These are phyloP conservation scores for Tulasnella sp. DNA, from an alignment of 768 basidiomycete genomes.

Conservation along the genomic window DNA sequence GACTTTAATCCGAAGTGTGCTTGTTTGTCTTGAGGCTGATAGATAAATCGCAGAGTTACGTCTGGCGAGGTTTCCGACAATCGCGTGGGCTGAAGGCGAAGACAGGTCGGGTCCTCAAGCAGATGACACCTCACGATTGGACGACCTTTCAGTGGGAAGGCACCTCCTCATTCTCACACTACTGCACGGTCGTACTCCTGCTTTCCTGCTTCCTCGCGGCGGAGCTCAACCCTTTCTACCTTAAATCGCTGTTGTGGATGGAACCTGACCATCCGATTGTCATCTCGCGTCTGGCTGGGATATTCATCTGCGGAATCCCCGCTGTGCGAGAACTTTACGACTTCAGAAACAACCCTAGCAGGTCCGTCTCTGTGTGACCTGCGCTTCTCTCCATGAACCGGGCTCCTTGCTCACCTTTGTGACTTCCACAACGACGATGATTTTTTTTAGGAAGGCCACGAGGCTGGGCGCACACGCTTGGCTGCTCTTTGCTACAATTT, in stretches of 20 bases:
- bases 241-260: constrained; percentile 82
- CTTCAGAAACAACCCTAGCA: constrained; percentile 62
- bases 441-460: constrained; percentile 68
- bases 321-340: constrained; percentile 76
- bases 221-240: constrained; percentile 79
- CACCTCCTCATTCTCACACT: constrained; percentile 64
- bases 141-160: constrained; percentile 82
- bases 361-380: constrained; percentile 33
- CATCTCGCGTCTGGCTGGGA: constrained; percentile 55
- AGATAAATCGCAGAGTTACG: constrained; percentile 46
- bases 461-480: constrained; percentile 87
- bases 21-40: not conserved
- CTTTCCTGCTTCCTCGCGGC: constrained; percentile 72
- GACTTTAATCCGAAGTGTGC: not conserved
- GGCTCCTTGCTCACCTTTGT: not conserved
- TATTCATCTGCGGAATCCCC: constrained; percentile 79
- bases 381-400: not conserved
- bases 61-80: constrained; percentile 74
- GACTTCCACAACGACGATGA: too few species aligned
- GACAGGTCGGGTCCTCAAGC: constrained; percentile 65
- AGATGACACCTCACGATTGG: constrained; percentile 81
- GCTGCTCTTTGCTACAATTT: constrained; percentile 75
- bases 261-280: constrained; percentile 83
- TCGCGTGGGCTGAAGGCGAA: constrained; percentile 68
- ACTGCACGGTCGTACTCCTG: constrained; percentile 60